Percentiles rank a stretch among this genome's conserved stretches.
Conservation (phyloP, 2,329 filamentous ascomycete genomes). For the Cyphellophora attinorum region DNA sequence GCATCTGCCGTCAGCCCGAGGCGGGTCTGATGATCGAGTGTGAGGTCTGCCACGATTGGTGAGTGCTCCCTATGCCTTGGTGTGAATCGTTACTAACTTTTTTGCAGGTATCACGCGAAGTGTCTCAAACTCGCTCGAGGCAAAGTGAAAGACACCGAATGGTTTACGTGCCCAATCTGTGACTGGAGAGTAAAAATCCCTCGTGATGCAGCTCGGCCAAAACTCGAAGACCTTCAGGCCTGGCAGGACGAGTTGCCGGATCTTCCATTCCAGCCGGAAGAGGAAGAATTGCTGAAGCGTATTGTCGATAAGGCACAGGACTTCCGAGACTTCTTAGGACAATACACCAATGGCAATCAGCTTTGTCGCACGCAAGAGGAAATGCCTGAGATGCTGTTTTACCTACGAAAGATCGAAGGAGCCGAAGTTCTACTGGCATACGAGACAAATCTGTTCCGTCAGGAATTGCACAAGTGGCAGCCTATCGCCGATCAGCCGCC, state of each 20-base stretch:
- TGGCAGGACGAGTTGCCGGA: conserved; percentile 75
- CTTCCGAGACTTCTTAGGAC: conserved; percentile 73
- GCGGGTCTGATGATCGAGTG: conserved; percentile 99
- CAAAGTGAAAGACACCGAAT: conserved; percentile 96
- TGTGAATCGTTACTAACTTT: conserved; percentile 1
- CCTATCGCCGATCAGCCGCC: conserved; percentile 80
- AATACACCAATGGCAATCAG: conserved; percentile 65
- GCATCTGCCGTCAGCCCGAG: conserved; percentile 86
- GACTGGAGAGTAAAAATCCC: conserved; percentile 97
- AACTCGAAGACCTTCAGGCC: conserved; percentile 75
- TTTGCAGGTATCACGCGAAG: conserved; percentile 81
- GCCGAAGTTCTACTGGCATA: conserved; percentile 83
- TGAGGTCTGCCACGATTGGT: conserved; percentile 96
- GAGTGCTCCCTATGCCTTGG: too few relatives aligned
- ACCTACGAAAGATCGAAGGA: conserved; percentile 91
- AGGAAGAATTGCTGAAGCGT: conserved; percentile 74
- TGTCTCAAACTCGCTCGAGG: conserved; percentile 95
- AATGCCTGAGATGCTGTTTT: conserved; percentile 83
- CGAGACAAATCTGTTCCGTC: conserved; percentile 96
- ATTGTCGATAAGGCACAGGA: conserved; percentile 78
- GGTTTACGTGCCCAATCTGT: conserved; percentile 96
- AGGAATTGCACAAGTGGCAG: conserved; percentile 90
- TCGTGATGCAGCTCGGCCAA: conserved; percentile 87
- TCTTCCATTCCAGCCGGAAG: conserved; percentile 90
- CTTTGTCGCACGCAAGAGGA: conserved; percentile 70